These are phyloP conservation scores for Fraxinus platypoda DNA, from an alignment of 305 asterid genomes.

Conservation along the genomic window DNA sequence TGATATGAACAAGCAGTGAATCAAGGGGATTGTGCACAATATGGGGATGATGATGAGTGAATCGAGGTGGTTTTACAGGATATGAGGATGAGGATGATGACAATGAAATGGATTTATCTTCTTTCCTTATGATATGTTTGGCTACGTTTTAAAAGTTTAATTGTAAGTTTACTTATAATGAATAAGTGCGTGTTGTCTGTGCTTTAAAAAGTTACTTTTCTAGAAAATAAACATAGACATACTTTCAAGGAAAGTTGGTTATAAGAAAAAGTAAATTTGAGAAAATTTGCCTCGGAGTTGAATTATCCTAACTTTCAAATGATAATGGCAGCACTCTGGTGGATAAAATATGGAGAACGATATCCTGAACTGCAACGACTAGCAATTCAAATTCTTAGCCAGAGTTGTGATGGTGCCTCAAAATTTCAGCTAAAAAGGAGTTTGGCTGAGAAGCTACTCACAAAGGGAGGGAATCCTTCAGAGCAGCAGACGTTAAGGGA, in stretches of 20 bases:
- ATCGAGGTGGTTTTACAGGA: too few relatives aligned
- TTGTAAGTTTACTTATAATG: not conserved
- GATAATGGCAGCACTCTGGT: conserved; percentile 62
- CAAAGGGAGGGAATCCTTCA: conserved; percentile 17
- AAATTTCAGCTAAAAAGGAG: conserved; percentile 42
- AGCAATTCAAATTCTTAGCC: conserved; percentile 57
- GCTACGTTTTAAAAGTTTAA: not conserved
- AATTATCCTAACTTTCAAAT: not conserved
- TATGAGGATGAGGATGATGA: not conserved
- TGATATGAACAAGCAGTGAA: not conserved
- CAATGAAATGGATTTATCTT: not conserved
- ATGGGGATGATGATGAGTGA: too few relatives aligned
- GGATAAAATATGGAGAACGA: conserved; percentile 49
- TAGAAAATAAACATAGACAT: not conserved
- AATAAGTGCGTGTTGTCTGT: not conserved
- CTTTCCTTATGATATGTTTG: not conserved
- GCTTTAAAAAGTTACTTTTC: not conserved
- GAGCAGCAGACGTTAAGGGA: conserved; percentile 38
- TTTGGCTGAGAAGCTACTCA: conserved; percentile 39
- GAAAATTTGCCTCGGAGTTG: not conserved
- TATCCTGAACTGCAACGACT: conserved; percentile 55
- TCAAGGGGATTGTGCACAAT: not conserved
- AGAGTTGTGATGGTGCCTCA: conserved; percentile 58
- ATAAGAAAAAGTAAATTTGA: not conserved
- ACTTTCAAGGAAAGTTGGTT: not conserved